Evolutionary conservation across 345 rosid species (phyloP), one percentile per base, ranked within the genome.

Genomic region (Arabidopsis thaliana): DNA sequence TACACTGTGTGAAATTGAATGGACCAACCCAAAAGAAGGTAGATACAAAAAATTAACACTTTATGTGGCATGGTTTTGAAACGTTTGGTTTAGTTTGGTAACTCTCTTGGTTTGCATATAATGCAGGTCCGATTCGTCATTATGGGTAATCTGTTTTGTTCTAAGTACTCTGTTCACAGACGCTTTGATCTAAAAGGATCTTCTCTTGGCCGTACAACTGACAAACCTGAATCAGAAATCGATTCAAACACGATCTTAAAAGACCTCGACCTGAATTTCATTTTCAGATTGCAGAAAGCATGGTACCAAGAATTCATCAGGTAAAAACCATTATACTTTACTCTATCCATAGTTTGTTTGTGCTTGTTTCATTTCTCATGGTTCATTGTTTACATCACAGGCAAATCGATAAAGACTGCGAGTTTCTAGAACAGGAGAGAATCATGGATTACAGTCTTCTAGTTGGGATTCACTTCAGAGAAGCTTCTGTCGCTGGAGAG

Each of bases 401-500:
- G 84, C 98, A 94, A 87, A 79, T 88, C 23, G 96, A 94, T 72
- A 87, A 87, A 75, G 98, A 94, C 32, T 91, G 98, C 48, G 98
- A 94, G 79, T 83, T 94, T 72, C 86, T 94, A 41, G 98, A 89
- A 68, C 98, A 91, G 24, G 98, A 89, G 80, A 91, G 96, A 69
- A 94, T 92, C 33, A 94, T 94, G 98, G 98, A 94, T 79, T 94
- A 94, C 41, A 94, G 98, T 81, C 90, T 94, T 36, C 70, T 94
- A 49, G 96, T 94, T 42, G 98, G 98, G 42, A 92, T 94, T 81
- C 95, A 91, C 59, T 94, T 94, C 74, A 84, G 89, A 83, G 93
- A 89, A 69, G 85, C 87, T 59, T 69, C 96, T 4, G 73, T 77
- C 2, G 77, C 80, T 50, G 88, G 97, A 36, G 91, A 91, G n/a